Conservation (phyloP, 352 stramenopile genomes). For the Phytopythium delawarense region DNA sequence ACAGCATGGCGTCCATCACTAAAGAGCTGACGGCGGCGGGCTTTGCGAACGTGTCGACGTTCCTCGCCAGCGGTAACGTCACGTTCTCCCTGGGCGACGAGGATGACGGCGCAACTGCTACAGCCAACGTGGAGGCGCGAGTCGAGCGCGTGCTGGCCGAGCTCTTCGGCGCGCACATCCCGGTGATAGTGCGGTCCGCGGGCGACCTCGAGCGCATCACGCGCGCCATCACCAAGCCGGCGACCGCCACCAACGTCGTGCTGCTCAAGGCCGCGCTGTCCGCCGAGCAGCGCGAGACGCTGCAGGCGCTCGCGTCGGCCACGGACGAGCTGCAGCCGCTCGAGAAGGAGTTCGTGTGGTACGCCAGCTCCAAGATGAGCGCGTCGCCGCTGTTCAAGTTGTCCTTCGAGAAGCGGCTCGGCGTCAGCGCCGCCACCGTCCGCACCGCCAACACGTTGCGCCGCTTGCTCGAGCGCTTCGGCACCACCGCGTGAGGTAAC, state of each 20-base stretch:
- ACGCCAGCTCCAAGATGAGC: conserved; percentile 24
- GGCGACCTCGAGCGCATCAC: conserved; percentile 12
- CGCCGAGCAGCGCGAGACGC: conserved; percentile 13
- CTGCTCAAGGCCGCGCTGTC: conserved; percentile 21
- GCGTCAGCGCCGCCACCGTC: conserved; percentile 16
- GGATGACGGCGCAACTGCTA: background rate
- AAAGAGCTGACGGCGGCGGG: conserved; percentile 12
- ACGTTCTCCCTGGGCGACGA: conserved; percentile 10
- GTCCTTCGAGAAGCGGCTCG: conserved; percentile 29
- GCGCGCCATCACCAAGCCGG: conserved; percentile 8
- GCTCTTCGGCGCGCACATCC: conserved; percentile 21
- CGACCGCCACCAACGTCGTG: conserved; percentile 24
- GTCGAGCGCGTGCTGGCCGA: conserved; percentile 19
- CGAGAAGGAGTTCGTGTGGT: conserved; percentile 27
- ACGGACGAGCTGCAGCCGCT: conserved; percentile 19
- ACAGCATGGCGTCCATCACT: conserved; percentile 29
- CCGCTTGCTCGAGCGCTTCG: conserved; percentile 10
- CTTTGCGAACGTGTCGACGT: conserved; percentile 21
- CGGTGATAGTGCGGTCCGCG: conserved; percentile 19
- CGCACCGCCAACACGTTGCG: conserved; percentile 29
- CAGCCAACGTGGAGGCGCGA: conserved; percentile 10
- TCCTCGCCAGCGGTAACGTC: conserved; percentile 30
- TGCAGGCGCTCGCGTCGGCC: conserved; percentile 13
- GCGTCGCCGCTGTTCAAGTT: conserved; percentile 32
- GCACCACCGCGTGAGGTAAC: background rate